phyloP scores from a whole-genome alignment of 75 land plant genomes.

The Picea glauca region DNA sequence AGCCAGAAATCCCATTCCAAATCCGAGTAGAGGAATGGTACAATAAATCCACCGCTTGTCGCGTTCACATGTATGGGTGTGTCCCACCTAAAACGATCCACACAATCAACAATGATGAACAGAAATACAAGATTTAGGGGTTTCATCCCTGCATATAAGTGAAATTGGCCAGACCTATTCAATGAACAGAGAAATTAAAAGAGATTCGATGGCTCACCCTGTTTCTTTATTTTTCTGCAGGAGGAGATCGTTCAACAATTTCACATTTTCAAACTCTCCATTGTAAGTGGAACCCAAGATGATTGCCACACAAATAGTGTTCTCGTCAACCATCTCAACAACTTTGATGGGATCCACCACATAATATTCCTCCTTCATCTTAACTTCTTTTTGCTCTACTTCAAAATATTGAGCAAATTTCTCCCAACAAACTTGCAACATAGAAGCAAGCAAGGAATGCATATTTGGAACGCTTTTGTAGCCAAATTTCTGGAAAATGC shows the following conservation, averaged over 20 bases:
- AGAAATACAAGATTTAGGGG: too few species aligned
- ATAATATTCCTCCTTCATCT: slow-evolving; percentile 34
- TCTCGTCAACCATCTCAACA: slow-evolving; percentile 43
- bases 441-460: neutral
- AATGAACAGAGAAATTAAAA: too few species aligned
- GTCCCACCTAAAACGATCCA: slow-evolving; percentile 18
- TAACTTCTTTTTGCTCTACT: slow-evolving; percentile 34
- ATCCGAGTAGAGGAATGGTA: slow-evolving; percentile 45
- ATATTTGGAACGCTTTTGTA: too few species aligned
- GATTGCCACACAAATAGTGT: slow-evolving; percentile 40
- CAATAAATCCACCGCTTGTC: slow-evolving; percentile 43
- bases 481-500: too few species aligned
- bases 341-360: slow-evolving; percentile 40
- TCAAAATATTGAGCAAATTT: slow-evolving; percentile 40
- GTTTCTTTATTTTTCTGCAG: slow-evolving; percentile 29
- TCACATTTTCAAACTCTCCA: slow-evolving; percentile 47
- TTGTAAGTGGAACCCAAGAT: slow-evolving; percentile 47
- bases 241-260: slow-evolving; percentile 27
- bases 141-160: too few species aligned
- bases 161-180: too few species aligned
- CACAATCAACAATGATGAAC: too few species aligned
- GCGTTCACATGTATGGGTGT: slow-evolving; percentile 41
- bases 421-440: slow-evolving; percentile 21
- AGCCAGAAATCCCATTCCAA: slow-evolving; percentile 45
- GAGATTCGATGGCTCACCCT: slow-evolving; percentile 15